Percentiles rank a stretch among this genome's conserved stretches.
Conservation (phyloP, 129 eudicot genomes). For the Scalesia atractyloides region DNA sequence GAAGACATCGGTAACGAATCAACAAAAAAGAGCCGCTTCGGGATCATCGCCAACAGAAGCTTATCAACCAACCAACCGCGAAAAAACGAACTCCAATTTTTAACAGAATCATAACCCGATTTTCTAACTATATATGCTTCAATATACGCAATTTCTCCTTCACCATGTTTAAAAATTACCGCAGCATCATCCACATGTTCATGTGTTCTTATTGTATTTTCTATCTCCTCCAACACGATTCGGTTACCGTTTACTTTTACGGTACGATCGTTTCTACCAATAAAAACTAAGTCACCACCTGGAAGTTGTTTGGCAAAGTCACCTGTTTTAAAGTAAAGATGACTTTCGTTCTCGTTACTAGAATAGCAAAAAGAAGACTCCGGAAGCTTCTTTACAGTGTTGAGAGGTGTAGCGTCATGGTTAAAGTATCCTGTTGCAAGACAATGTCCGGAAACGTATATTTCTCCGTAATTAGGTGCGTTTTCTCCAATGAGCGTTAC, state of each 20-base stretch:
- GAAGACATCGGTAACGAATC: conserved; percentile 69
- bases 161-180: conserved; percentile 44
- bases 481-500: conserved; percentile 57
- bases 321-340: conserved; percentile 66
- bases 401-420: conserved; percentile 39
- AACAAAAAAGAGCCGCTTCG: conserved; percentile 46
- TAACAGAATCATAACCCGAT: conserved; percentile 28
- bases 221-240: conserved; percentile 83
- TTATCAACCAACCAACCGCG: conserved; percentile 68
- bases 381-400: conserved; percentile 39
- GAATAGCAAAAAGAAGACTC: conserved; percentile 35
- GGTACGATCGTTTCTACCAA: conserved; percentile 84
- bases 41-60: conserved; percentile 74
- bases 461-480: conserved; percentile 59
- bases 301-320: conserved; percentile 78
- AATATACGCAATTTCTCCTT: conserved; percentile 49
- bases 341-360: conserved; percentile 27
- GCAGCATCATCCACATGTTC: conserved; percentile 75
- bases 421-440: conserved; percentile 66
- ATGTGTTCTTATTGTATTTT: conserved; percentile 58
- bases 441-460: conserved; percentile 73
- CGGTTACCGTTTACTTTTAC: conserved; percentile 87
- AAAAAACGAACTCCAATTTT: conserved; percentile 39
- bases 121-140: conserved; percentile 61
- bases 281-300: conserved; percentile 67